Percentiles rank a stretch among this genome's conserved stretches.
Conservation (phyloP, 179 eudicot genomes). For the Gypsophila paniculata region DNA sequence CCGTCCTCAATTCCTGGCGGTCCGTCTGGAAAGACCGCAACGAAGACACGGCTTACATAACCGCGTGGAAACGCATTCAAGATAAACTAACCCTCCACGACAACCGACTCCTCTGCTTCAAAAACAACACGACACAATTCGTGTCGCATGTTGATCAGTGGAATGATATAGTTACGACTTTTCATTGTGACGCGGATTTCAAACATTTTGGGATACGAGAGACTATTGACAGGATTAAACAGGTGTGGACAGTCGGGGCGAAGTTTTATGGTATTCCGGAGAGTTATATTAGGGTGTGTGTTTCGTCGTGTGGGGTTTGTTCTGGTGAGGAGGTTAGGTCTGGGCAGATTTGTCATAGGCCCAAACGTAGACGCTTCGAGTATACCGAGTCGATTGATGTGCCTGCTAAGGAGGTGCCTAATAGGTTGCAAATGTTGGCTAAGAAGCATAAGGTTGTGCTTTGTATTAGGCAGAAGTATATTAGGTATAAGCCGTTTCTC, state of each 20-base stretch:
- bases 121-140: conserved; percentile 63
- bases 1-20: conserved; percentile 72
- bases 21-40: conserved; percentile 94
- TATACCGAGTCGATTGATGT: conserved; percentile 85
- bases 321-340: conserved; percentile 22
- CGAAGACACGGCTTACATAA: conserved; percentile 79
- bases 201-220: conserved; percentile 73
- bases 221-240: conserved; percentile 78
- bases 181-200: conserved; percentile 55
- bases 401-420: conserved; percentile 75
- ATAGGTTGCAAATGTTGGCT: conserved; percentile 61
- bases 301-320: conserved; percentile 58
- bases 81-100: conserved; percentile 58
- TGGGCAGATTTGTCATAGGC: conserved; percentile 29
- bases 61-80: conserved; percentile 94
- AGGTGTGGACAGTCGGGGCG: conserved; percentile 90
- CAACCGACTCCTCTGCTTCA: conserved; percentile 58
- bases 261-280: conserved; percentile 95
- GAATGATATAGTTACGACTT: conserved; percentile 76
- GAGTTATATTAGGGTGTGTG: conserved; percentile 74
- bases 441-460: conserved; percentile 84
- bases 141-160: conserved; percentile 79
- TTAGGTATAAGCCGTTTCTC: conserved; percentile 94
- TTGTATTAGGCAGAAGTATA: conserved; percentile 91
- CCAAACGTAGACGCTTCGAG: conserved; percentile 76